Conservation (phyloP, 2,329 filamentous ascomycete species). For the Davidsoniella virescens region DNA sequence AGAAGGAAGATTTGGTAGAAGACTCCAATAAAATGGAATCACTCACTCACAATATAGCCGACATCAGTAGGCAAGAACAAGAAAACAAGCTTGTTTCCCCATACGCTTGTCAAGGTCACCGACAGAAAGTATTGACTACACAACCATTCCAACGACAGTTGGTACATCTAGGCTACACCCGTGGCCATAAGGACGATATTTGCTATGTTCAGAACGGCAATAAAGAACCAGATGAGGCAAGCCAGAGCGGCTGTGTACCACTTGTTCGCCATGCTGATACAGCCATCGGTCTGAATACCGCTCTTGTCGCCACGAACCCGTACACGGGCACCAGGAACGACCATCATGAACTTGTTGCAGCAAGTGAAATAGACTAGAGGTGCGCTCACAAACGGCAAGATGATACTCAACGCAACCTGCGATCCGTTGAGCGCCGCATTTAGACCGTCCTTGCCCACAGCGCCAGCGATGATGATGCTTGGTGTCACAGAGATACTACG, state of each 20-base stretch:
- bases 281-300: slow-evolving; percentile 13
- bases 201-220: slow-evolving; percentile 60
- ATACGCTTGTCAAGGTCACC: too few species aligned
- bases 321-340: slow-evolving; percentile 28
- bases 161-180: slow-evolving; percentile 9
- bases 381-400: slow-evolving; percentile 67
- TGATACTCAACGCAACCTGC: slow-evolving; percentile 64
- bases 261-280: slow-evolving; percentile 52
- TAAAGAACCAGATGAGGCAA: slow-evolving; percentile 52
- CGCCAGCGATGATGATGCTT: slow-evolving; percentile 66
- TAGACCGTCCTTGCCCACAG: slow-evolving; percentile 55
- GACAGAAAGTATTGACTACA: too few species aligned
- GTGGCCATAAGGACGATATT: slow-evolving; percentile 48
- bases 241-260: slow-evolving; percentile 43
- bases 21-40: too few species aligned
- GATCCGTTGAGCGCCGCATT: slow-evolving; percentile 56
- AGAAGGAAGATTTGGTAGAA: too few species aligned
- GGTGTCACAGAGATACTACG: slow-evolving; percentile 68
- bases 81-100: background rate
- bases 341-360: slow-evolving; percentile 64
- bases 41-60: too few species aligned
- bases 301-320: slow-evolving; percentile 19
- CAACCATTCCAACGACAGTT: background rate
- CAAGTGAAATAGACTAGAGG: slow-evolving; percentile 79
- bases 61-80: too few species aligned